phyloP scores from a whole-genome alignment of 2,329 filamentous ascomycete genomes.

The Claviceps sp. region DNA sequence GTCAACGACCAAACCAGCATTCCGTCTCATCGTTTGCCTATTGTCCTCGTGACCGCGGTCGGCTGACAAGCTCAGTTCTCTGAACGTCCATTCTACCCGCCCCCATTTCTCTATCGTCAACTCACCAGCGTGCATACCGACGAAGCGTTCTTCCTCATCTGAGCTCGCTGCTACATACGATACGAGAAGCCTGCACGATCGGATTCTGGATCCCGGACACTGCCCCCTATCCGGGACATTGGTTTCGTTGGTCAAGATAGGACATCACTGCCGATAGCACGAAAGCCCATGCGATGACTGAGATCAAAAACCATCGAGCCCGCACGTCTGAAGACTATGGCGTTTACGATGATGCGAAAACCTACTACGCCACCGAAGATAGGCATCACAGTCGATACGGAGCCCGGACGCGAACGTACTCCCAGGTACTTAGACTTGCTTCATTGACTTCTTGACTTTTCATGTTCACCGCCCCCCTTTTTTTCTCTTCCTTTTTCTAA shows the following conservation, averaged over 20 bases:
- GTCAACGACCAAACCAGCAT: not conserved
- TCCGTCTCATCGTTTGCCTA: not conserved
- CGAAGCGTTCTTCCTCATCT: too few species aligned
- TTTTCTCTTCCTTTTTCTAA: conserved; percentile 7
- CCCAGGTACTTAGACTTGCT: conserved; percentile 27
- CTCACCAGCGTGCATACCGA: not conserved
- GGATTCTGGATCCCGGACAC: not conserved
- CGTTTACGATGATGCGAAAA: conserved; percentile 44
- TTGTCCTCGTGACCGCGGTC: conserved; percentile 2
- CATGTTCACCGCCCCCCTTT: not conserved
- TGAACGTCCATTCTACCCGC: not conserved
- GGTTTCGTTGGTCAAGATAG: not conserved
- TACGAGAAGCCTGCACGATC: not conserved
- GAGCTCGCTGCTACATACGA: not conserved
- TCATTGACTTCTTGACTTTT: not conserved
- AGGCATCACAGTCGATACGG: conserved; percentile 36
- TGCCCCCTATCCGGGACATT: not conserved
- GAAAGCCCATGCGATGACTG: conserved; percentile 14
- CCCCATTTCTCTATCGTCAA: not conserved
- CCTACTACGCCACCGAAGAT: conserved; percentile 44
- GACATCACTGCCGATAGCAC: not conserved
- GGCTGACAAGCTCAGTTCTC: not conserved
- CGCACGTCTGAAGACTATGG: conserved; percentile 33
- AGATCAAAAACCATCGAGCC: conserved; percentile 14
- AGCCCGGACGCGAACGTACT: conserved; percentile 41